Evolutionary conservation across 176 grass and related monocot genomes (phyloP), one percentile per base, ranked within the genome.

Genomic region (Oryza punctata): DNA sequence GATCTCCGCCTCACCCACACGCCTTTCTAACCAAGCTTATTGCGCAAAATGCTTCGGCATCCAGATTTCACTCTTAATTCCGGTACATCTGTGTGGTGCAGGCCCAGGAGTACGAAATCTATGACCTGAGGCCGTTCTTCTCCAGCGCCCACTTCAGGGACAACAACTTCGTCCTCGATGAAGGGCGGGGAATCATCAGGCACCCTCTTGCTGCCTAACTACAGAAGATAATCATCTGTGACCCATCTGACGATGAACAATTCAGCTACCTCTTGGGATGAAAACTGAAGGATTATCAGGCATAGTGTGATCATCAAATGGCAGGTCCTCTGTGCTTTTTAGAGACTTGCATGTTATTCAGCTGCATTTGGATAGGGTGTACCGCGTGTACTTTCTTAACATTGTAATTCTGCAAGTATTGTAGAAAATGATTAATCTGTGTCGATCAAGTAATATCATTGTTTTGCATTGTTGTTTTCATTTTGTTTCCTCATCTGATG

Each of bases 31-130:
- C 13, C 3, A 3, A 25, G 27, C 12, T 28, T 33, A 15, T 54
- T 30, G 35, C 7, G 68, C 37, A 33, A 43, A 38, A 11, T 24
- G 68, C 37, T 47, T 32, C 5, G 29, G 61, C 15, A 10, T 45
- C 6, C n/a, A 66, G 65, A 60, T 23, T 63, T 21, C 3, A 43
- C 65, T 60, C 44, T 82, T 13, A 45, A 50, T 50, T 41, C 69
- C 29, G n/a, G 12, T 45, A 41, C 59, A 44, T 67, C 46, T 59
- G 50, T 78, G 44, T 37, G 65, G 33, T 63, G 41, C 86, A 99
- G 93, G 96, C 96, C 3, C 96, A 94, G 73, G 96, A 99, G 68
- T 96, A 99, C 3, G 96, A 99, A 73, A 99, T 99, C 19, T 89
- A 90, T 1, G 96, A 99, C 63, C 72, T 99, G 73, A 94, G 88